Evolutionary conservation across 495 filamentous ascomycete species (phyloP).

Genomic region (Xanthoparmelia taractica): DNA sequence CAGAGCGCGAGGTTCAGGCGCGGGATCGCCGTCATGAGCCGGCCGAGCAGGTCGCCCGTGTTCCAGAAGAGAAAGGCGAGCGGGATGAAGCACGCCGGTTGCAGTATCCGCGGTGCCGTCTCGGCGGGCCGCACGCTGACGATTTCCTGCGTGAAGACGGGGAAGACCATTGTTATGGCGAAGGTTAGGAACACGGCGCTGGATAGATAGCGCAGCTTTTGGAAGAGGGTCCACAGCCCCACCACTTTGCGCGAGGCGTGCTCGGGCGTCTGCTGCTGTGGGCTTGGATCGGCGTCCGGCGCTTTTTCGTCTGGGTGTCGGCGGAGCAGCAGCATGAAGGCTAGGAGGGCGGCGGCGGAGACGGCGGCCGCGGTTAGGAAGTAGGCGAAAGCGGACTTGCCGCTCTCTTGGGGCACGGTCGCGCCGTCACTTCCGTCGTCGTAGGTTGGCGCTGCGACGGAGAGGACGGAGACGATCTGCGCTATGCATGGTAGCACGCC

Average conservation of each 20-base stretch:
- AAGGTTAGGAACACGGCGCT: slow-evolving; percentile 71
- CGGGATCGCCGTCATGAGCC: slow-evolving; percentile 61
- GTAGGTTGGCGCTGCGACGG: slow-evolving; percentile 40
- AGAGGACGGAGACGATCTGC: slow-evolving; percentile 73
- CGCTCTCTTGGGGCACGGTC: slow-evolving; percentile 35
- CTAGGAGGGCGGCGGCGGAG: slow-evolving; percentile 47
- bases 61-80: slow-evolving; percentile 94
- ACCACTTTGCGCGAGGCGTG: slow-evolving; percentile 46
- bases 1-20: slow-evolving; percentile 41
- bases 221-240: slow-evolving; percentile 56
- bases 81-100: slow-evolving; percentile 75
- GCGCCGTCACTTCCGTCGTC: slow-evolving; percentile 18
- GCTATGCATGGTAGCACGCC: slow-evolving; percentile 85
- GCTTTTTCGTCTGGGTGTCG: slow-evolving; percentile 41
- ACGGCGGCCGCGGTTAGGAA: slow-evolving; percentile 79
- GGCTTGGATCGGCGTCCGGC: slow-evolving; percentile 32
- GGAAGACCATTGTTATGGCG: slow-evolving; percentile 83
- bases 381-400: slow-evolving; percentile 76
- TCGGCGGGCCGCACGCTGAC: slow-evolving; percentile 53
- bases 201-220: slow-evolving; percentile 65
- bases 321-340: slow-evolving; percentile 55
- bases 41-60: slow-evolving; percentile 70
- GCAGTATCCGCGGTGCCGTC: slow-evolving; percentile 48
- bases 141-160: slow-evolving; percentile 81
- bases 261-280: slow-evolving; percentile 38